Percentiles rank a stretch among this genome's conserved stretches.
phyloP scores from a whole-genome alignment of 2,329 filamentous ascomycete genomes.

The Ascochyta clinopodiicola region DNA sequence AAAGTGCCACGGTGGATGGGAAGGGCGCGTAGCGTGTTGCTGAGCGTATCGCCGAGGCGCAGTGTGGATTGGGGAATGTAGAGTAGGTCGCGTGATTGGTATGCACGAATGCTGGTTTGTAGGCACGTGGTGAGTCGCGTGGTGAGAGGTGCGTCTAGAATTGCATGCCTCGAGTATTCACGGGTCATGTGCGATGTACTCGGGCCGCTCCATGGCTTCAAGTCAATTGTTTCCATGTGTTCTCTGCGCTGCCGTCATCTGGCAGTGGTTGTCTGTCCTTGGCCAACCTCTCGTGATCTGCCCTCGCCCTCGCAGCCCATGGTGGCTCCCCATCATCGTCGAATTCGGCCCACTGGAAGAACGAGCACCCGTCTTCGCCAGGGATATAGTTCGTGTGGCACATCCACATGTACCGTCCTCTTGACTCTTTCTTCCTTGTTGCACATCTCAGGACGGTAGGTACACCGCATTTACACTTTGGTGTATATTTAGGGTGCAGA shows the following conservation, averaged over 20 bases:
- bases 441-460: constrained; percentile 76
- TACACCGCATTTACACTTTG: constrained; percentile 76
- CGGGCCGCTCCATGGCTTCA: too few relatives aligned
- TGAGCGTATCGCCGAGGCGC: constrained; percentile 5
- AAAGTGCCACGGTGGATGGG: neutral
- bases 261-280: neutral
- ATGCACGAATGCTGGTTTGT: neutral
- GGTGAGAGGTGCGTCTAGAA: neutral
- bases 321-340: constrained; percentile 79
- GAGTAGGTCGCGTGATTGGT: neutral
- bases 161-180: neutral
- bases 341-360: constrained; percentile 42
- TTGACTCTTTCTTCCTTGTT: constrained; percentile 76
- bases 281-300: neutral
- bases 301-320: constrained; percentile 54
- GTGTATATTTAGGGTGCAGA: constrained; percentile 79
- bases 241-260: neutral
- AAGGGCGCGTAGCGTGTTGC: neutral
- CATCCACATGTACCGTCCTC: constrained; percentile 92
- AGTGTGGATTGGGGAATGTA: neutral
- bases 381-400: constrained; percentile 79
- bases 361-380: constrained; percentile 59
- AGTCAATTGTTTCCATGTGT: neutral
- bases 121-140: neutral
- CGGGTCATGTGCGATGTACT: neutral